These are phyloP conservation scores for Corniculantispora saksenae DNA, from an alignment of 2,329 filamentous ascomycete genomes.

Conservation along the genomic window DNA sequence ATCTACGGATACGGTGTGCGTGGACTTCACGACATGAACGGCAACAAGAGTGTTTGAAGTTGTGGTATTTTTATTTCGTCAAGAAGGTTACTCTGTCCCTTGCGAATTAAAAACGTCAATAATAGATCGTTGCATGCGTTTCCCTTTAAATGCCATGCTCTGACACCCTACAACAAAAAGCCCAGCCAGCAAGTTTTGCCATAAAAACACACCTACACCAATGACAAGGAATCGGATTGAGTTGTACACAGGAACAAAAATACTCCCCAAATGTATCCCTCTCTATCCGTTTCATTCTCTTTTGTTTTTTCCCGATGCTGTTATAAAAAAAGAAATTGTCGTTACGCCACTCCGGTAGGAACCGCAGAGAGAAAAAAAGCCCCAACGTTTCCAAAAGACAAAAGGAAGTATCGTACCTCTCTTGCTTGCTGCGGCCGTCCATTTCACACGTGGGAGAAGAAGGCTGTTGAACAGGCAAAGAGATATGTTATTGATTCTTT, in stretches of 20 bases:
- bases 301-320: constrained; percentile 15
- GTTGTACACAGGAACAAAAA: not conserved
- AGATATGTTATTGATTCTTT: constrained; percentile 20
- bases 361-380: not conserved
- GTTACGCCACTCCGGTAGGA: constrained; percentile 4
- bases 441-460: constrained; percentile 2
- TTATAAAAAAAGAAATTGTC: constrained; percentile 11
- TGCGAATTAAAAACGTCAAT: constrained; percentile 30
- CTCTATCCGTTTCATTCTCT: constrained; percentile 4
- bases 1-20: not conserved
- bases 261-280: not conserved
- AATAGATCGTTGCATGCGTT: constrained; percentile 35
- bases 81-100: constrained; percentile 31
- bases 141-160: constrained; percentile 42
- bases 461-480: constrained; percentile 17
- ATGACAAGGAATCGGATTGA: constrained; percentile 9
- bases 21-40: not conserved
- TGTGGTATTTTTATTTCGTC: constrained; percentile 39
- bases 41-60: constrained; percentile 23
- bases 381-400: not conserved
- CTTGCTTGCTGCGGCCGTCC: constrained; percentile 13
- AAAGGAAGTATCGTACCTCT: not conserved
- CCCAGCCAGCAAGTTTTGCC: constrained; percentile 14
- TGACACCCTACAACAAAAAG: constrained; percentile 12
- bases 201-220: constrained; percentile 16